phyloP scores from a whole-genome alignment of 768 basidiomycete genomes.

The Pisolithus microcarpus region DNA sequence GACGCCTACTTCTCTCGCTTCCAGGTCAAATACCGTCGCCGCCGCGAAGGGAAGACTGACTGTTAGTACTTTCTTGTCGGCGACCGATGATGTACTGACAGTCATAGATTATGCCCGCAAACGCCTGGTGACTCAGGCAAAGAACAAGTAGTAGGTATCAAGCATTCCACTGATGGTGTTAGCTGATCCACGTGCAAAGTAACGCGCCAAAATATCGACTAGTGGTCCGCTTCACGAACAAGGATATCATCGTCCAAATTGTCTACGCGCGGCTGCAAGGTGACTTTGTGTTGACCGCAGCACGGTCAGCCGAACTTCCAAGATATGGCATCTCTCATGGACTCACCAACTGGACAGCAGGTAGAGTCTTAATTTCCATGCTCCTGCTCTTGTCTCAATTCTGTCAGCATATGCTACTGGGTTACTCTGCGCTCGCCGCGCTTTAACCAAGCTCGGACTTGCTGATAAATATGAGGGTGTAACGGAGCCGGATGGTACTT shows the following conservation, averaged over 20 bases:
- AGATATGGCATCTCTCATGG: slow-evolving; percentile 97
- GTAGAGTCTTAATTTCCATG: slow-evolving; percentile 33
- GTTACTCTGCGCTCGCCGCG: slow-evolving; percentile 89
- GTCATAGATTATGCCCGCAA: slow-evolving; percentile 92
- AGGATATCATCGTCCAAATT: slow-evolving; percentile 90
- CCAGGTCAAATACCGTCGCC: slow-evolving; percentile 97
- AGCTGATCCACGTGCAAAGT: slow-evolving; percentile 31
- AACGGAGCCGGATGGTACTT: slow-evolving; percentile 80
- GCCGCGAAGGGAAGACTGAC: slow-evolving; percentile 98
- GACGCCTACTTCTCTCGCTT: slow-evolving; percentile 96
- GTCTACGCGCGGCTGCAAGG: slow-evolving; percentile 97
- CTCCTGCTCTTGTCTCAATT: not conserved
- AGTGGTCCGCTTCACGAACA: slow-evolving; percentile 98
- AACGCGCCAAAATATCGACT: slow-evolving; percentile 98
- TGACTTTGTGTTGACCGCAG: slow-evolving; percentile 86
- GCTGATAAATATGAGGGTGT: slow-evolving; percentile 98
- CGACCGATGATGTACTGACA: slow-evolving; percentile 4
- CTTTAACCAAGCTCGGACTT: slow-evolving; percentile 89
- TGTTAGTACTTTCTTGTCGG: slow-evolving; percentile 44
- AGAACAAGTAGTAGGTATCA: slow-evolving; percentile 89
- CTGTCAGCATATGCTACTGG: slow-evolving; percentile 89
- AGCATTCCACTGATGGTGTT: not conserved
- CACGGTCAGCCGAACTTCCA: slow-evolving; percentile 86
- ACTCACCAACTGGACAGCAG: slow-evolving; percentile 97
- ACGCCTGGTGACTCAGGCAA: slow-evolving; percentile 93